Evolutionary conservation across 2,329 filamentous ascomycete genomes (phyloP).

Genomic region (Rhynchosporium agropyri): DNA sequence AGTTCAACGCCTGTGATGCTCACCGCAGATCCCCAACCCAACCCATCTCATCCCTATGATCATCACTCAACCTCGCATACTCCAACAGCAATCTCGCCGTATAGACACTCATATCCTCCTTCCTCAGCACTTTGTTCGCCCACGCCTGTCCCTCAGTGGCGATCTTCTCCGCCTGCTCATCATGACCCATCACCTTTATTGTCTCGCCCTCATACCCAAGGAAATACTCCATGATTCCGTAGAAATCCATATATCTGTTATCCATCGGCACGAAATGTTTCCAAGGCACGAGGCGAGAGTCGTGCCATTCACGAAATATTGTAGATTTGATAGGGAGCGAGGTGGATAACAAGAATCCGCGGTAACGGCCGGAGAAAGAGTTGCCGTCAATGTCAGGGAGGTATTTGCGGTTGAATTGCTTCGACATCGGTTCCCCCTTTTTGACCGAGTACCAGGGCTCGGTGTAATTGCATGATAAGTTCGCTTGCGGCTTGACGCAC

Average conservation of each 20-base stretch:
- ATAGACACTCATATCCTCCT: slow-evolving; percentile 68
- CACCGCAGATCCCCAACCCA: slow-evolving; percentile 39
- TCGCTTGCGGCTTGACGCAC: slow-evolving; percentile 48
- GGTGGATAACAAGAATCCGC: slow-evolving; percentile 69
- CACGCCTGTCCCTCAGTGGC: slow-evolving; percentile 69
- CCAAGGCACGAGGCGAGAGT: slow-evolving; percentile 73
- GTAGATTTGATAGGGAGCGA: slow-evolving; percentile 77
- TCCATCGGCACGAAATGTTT: slow-evolving; percentile 84
- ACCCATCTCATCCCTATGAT: slow-evolving; percentile 42
- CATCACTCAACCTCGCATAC: slow-evolving; percentile 49
- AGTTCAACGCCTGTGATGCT: background rate
- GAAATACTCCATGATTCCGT: slow-evolving; percentile 76
- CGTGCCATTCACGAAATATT: slow-evolving; percentile 81
- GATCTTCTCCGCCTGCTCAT: slow-evolving; percentile 63
- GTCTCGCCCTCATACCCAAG: slow-evolving; percentile 58
- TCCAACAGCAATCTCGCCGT: slow-evolving; percentile 68
- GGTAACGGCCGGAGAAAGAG: slow-evolving; percentile 69
- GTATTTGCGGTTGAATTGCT: slow-evolving; percentile 66
- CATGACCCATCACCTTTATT: slow-evolving; percentile 43
- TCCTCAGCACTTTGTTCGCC: slow-evolving; percentile 71
- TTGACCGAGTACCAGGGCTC: slow-evolving; percentile 47
- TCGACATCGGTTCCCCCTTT: slow-evolving; percentile 53
- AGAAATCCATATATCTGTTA: slow-evolving; percentile 72
- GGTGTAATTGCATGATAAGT: slow-evolving; percentile 52
- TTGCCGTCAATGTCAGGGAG: slow-evolving; percentile 79